These are phyloP conservation scores for Ganoderma sinense DNA, from an alignment of 1,284 basidiomycete species.

Conservation along the genomic window DNA sequence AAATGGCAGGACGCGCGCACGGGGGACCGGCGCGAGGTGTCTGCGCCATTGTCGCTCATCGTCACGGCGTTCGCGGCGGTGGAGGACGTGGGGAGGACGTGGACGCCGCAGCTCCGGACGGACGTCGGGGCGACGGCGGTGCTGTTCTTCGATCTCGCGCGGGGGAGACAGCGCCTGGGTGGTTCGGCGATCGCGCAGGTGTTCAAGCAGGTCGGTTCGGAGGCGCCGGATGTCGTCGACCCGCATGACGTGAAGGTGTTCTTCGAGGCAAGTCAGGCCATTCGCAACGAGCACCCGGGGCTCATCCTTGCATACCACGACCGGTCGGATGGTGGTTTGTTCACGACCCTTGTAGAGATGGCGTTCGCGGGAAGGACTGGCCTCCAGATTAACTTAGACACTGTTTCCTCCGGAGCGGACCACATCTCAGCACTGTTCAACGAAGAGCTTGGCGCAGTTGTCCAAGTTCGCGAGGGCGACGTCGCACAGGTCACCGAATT, in stretches of 20 bases:
- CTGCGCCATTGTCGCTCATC: slow-evolving; percentile 90
- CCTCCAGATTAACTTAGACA: slow-evolving; percentile 72
- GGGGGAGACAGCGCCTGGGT: slow-evolving; percentile 86
- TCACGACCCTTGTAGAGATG: slow-evolving; percentile 96
- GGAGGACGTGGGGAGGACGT: slow-evolving; percentile 81
- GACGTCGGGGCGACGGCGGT: slow-evolving; percentile 77
- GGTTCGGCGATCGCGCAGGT: slow-evolving; percentile 97
- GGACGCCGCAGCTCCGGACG: slow-evolving; percentile 90
- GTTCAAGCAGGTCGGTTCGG: slow-evolving; percentile 91
- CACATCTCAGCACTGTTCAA: slow-evolving; percentile 87
- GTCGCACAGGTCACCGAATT: slow-evolving; percentile 64
- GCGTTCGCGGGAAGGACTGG: slow-evolving; percentile 92
- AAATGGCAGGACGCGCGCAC: slow-evolving; percentile 72
- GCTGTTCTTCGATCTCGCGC: slow-evolving; percentile 91
- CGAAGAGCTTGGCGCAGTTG: slow-evolving; percentile 94
- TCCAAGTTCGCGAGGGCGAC: slow-evolving; percentile 82
- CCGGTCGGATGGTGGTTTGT: slow-evolving; percentile 95
- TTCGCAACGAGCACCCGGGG: slow-evolving; percentile 66
- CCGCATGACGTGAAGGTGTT: slow-evolving; percentile 84
- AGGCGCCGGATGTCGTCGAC: slow-evolving; percentile 90
- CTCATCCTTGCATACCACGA: slow-evolving; percentile 96
- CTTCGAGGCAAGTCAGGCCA: slow-evolving; percentile 82
- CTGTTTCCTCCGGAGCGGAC: slow-evolving; percentile 57
- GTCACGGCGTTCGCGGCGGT: slow-evolving; percentile 96
- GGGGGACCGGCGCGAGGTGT: slow-evolving; percentile 81